A percentile compares a stretch with the other conserved stretches of the same genome.
Conservation (phyloP, 768 basidiomycete genomes). For the Trametes elegans region DNA sequence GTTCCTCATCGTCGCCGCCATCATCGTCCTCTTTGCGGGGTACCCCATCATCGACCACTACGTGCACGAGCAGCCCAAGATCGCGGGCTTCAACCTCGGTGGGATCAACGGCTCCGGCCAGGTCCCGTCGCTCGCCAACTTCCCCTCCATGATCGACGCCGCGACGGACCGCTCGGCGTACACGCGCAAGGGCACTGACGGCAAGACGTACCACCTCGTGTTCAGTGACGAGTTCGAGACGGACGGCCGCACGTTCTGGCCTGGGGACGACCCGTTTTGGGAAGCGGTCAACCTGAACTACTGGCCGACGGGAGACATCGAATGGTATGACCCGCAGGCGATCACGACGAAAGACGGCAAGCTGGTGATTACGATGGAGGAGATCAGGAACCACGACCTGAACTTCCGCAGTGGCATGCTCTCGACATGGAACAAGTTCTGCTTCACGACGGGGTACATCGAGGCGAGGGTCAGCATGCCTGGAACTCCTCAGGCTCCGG, state of each 20-base stretch:
- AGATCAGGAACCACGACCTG: conserved; percentile 69
- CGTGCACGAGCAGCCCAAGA: conserved; percentile 23
- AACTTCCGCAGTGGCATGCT: conserved; percentile 85
- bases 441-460: conserved; percentile 90
- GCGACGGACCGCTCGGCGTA: conserved; percentile 64
- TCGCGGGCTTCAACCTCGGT: conserved; percentile 79
- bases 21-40: conserved; percentile 81
- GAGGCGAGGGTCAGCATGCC: conserved; percentile 81
- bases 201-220: conserved; percentile 74
- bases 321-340: conserved; percentile 71
- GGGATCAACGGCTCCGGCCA: conserved; percentile 87
- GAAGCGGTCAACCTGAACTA: conserved; percentile 88
- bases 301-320: conserved; percentile 75
- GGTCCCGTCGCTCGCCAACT: conserved; percentile 68
- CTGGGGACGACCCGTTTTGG: conserved; percentile 82
- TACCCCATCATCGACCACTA: conserved; percentile 78
- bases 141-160: conserved; percentile 71
- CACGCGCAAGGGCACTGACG: conserved; percentile 69
- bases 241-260: conserved; percentile 73
- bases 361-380: conserved; percentile 76
- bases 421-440: conserved; percentile 91
- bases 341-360: conserved; percentile 77
- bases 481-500: conserved; percentile 55
- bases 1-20: conserved; percentile 59
- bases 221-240: conserved; percentile 87